Percentiles rank a stretch among this genome's conserved stretches.
phyloP scores from a whole-genome alignment of 2,329 filamentous ascomycete species.

The Colletotrichum filicis region DNA sequence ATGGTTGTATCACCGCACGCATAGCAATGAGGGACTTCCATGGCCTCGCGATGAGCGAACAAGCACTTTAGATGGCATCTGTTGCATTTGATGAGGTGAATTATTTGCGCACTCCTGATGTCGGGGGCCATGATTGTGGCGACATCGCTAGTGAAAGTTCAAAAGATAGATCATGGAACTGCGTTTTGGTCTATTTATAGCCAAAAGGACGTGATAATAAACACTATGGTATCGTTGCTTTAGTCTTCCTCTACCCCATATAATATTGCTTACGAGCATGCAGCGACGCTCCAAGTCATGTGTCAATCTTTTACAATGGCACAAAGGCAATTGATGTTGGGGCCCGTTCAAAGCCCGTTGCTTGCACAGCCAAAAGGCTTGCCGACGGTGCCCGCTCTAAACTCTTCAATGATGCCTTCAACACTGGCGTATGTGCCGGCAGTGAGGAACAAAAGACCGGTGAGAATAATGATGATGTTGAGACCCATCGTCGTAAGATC shows the following conservation, averaged over 20 bases:
- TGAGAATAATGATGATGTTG: conserved; percentile 78
- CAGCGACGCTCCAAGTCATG: background rate
- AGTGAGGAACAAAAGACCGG: conserved; percentile 84
- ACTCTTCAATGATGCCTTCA: conserved; percentile 80
- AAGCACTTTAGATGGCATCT: too few relatives aligned
- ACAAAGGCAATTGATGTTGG: background rate
- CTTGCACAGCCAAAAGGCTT: conserved; percentile 79
- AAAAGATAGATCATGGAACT: background rate
- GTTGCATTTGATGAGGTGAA: too few relatives aligned
- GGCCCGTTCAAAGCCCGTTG: conserved; percentile 59
- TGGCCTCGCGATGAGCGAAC: too few relatives aligned
- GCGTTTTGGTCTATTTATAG: background rate
- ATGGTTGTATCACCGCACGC: background rate
- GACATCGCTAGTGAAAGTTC: background rate
- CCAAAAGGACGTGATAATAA: background rate
- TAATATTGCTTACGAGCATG: background rate
- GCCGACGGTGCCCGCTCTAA: conserved; percentile 71
- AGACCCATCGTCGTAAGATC: conserved; percentile 67
- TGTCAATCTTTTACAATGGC: too few relatives aligned
- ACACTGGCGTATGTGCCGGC: conserved; percentile 85
- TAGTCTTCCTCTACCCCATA: background rate
- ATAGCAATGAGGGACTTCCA: too few relatives aligned
- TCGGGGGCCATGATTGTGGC: too few relatives aligned
- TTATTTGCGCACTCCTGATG: too few relatives aligned
- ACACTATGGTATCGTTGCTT: background rate